A percentile compares a stretch with the other conserved stretches of the same genome.
Evolutionary conservation across 306 rosid species (phyloP).

Genomic region (Mimosa bimucronata): DNA sequence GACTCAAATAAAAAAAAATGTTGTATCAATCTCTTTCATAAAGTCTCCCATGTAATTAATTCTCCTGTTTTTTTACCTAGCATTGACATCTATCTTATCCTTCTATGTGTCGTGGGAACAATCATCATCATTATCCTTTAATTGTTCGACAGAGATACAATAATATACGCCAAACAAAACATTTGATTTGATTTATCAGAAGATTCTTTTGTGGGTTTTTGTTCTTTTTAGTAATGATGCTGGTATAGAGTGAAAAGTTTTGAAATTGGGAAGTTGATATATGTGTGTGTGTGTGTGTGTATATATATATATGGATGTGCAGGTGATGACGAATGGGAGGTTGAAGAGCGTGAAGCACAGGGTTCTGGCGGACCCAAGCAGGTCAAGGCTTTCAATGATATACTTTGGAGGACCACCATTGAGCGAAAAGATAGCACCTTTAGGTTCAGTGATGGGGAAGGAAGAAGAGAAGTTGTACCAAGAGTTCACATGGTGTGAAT

Average conservation of each 20-base stretch:
- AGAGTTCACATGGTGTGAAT: constrained; percentile 81
- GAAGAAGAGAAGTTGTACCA: constrained; percentile 58
- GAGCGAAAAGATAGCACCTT: constrained; percentile 67
- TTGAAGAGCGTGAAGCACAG: constrained; percentile 80
- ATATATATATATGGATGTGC: constrained; percentile 12
- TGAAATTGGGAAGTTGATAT: not conserved
- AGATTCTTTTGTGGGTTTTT: not conserved
- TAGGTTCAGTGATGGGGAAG: constrained; percentile 53
- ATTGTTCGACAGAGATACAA: constrained; percentile 15
- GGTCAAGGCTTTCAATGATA: constrained; percentile 79
- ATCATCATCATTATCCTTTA: constrained; percentile 7
- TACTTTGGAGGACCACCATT: constrained; percentile 83
- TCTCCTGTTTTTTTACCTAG: not conserved
- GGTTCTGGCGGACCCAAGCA: constrained; percentile 61
- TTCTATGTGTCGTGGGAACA: constrained; percentile 3
- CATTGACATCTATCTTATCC: not conserved
- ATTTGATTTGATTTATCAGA: not conserved
- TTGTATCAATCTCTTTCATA: not conserved
- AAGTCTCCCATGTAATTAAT: constrained; percentile 5
- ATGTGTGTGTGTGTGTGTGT: no score
- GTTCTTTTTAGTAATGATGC: not conserved
- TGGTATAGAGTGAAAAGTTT: not conserved
- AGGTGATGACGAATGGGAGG: constrained; percentile 88
- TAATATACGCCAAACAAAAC: not conserved
- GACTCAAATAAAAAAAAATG: no score